These are phyloP conservation scores for Phytopythium vexans DNA, from an alignment of 352 stramenopile species.

Conservation along the genomic window DNA sequence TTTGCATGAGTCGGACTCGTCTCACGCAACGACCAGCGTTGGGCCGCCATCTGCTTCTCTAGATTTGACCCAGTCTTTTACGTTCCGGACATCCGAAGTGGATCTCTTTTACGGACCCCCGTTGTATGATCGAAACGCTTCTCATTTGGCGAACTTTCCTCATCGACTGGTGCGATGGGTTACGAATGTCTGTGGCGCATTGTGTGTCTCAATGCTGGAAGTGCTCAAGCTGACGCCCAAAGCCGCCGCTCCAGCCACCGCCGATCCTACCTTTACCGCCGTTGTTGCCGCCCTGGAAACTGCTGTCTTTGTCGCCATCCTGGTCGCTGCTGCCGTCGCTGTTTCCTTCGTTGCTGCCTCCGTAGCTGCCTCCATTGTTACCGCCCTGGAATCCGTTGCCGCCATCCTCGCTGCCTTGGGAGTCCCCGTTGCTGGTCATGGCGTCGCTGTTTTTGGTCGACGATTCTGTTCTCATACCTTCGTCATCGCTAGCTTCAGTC, in stretches of 20 bases:
- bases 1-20: neutral
- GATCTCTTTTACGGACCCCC: neutral
- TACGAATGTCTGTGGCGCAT: neutral
- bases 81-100: constrained; percentile 1
- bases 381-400: neutral
- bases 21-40: too few species aligned
- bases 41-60: neutral
- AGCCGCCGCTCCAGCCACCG: constrained; percentile 2
- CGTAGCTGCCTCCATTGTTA: neutral
- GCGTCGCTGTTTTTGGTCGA: too few species aligned
- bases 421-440: too few species aligned
- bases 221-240: neutral
- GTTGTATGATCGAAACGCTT: too few species aligned
- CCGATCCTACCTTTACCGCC: neutral
- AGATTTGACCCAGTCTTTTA: constrained; percentile 2
- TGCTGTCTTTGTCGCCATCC: neutral
- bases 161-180: neutral
- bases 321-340: neutral
- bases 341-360: too few species aligned
- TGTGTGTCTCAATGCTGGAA: neutral
- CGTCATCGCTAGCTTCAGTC: neutral
- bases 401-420: neutral
- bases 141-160: too few species aligned
- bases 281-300: neutral
- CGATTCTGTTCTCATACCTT: neutral